A percentile compares a stretch with the other conserved stretches of the same genome.
phyloP scores from a whole-genome alignment of 331 rosid genomes.

The Pyrus hybrid region DNA sequence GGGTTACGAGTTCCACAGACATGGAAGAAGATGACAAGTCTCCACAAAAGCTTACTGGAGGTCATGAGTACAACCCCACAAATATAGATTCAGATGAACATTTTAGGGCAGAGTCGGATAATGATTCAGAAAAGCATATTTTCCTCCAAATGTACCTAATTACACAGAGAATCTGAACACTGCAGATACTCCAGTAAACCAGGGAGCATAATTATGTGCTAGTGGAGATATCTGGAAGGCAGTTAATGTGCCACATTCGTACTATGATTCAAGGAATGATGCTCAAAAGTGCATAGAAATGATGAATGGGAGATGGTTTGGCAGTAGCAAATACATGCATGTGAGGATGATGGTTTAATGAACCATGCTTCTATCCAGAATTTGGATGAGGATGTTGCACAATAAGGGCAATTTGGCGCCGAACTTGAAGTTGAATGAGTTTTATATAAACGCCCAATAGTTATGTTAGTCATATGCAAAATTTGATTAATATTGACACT shows the following conservation, averaged over 20 bases:
- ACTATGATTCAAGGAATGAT: conserved; percentile 35
- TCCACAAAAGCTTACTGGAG: conserved; percentile 18
- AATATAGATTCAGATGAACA: conserved; percentile 34
- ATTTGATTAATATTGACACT: too few species aligned
- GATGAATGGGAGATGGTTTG: too few species aligned
- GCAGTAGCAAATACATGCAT: too few species aligned
- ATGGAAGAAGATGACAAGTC: conserved; percentile 18
- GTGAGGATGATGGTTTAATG: too few species aligned
- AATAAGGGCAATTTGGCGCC: too few species aligned
- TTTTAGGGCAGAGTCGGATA: conserved; percentile 24
- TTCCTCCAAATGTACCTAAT: conserved; percentile 24
- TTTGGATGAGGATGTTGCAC: too few species aligned
- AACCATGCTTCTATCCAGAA: too few species aligned
- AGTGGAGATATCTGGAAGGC: conserved; percentile 52
- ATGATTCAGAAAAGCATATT: conserved; percentile 32
- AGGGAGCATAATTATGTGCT: conserved; percentile 38
- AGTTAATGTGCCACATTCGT: conserved; percentile 51
- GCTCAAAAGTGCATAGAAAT: too few species aligned
- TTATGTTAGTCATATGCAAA: too few species aligned
- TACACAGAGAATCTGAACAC: conserved; percentile 27
- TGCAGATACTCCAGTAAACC: conserved; percentile 28
- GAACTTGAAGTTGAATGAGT: too few species aligned
- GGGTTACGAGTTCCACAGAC: background rate
- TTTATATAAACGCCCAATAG: too few species aligned
- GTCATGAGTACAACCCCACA: conserved; percentile 14